A percentile compares a stretch with the other conserved stretches of the same genome.
These are phyloP conservation scores for Moricandia arvensis DNA, from an alignment of 345 rosid species.

Conservation along the genomic window DNA sequence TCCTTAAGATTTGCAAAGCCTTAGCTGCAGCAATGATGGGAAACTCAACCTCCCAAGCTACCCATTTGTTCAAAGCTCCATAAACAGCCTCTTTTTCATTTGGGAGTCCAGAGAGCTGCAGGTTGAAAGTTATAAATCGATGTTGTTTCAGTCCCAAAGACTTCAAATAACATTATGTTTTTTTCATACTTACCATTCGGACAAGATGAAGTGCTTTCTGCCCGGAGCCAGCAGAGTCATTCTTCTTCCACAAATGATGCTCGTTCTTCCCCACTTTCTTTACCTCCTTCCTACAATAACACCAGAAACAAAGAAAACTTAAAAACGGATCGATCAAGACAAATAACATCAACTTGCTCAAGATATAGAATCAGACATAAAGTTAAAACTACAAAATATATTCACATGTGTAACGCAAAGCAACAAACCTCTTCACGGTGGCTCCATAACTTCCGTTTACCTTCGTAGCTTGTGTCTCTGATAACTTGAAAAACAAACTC, in stretches of 20 bases:
- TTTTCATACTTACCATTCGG: slow-evolving; percentile 51
- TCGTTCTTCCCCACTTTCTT: slow-evolving; percentile 52
- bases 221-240: slow-evolving; percentile 78
- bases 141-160: not conserved
- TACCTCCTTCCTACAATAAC: slow-evolving; percentile 41
- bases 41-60: slow-evolving; percentile 86
- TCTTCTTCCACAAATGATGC: slow-evolving; percentile 78
- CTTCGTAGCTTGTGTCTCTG: slow-evolving; percentile 28
- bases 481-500: slow-evolving; percentile 34
- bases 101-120: slow-evolving; percentile 74
- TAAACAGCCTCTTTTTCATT: slow-evolving; percentile 79
- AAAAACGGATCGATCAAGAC: slow-evolving; percentile 10
- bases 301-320: not conserved
- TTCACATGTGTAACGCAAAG: slow-evolving; percentile 5
- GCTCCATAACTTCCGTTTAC: slow-evolving; percentile 21
- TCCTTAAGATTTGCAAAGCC: slow-evolving; percentile 61
- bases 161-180: not conserved
- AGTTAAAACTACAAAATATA: not conserved
- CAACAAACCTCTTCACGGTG: slow-evolving; percentile 43
- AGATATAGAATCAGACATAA: slow-evolving; percentile 2
- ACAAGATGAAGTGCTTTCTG: slow-evolving; percentile 70
- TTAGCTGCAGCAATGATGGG: slow-evolving; percentile 75
- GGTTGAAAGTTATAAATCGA: slow-evolving; percentile 13
- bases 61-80: slow-evolving; percentile 81
- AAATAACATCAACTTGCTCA: slow-evolving; percentile 6